phyloP scores from a whole-genome alignment of 495 filamentous ascomycete genomes.

The Copromyces sp. region DNA sequence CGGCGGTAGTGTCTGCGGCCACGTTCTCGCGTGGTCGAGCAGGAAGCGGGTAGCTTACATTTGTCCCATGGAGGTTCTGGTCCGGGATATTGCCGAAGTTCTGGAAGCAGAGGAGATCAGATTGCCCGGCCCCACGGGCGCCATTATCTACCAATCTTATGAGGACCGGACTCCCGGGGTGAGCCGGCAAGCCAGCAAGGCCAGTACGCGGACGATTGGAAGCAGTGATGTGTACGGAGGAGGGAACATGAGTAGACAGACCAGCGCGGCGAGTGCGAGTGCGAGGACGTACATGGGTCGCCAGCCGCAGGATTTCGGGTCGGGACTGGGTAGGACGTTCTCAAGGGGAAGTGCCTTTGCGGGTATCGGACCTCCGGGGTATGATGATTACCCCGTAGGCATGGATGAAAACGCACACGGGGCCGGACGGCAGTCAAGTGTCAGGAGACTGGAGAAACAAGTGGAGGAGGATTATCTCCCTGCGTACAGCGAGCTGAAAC shows the following conservation, averaged over 20 bases:
- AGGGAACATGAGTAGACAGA: neutral
- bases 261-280: neutral
- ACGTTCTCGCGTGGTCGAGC: slow-evolving; percentile 78
- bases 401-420: neutral
- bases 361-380: neutral
- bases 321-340: neutral
- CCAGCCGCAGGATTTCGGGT: neutral
- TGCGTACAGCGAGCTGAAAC: neutral
- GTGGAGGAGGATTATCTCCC: neutral
- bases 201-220: neutral
- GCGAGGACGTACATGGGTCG: neutral
- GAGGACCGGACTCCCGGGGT: neutral
- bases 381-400: neutral
- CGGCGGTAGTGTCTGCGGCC: slow-evolving; percentile 72
- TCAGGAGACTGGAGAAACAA: neutral
- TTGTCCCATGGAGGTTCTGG: slow-evolving; percentile 83
- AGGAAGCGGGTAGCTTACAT: slow-evolving; percentile 74
- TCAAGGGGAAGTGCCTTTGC: neutral
- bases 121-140: slow-evolving; percentile 37
- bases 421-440: neutral
- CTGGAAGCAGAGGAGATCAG: slow-evolving; percentile 47
- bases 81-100: slow-evolving; percentile 73
- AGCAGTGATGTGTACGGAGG: neutral
- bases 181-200: neutral
- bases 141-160: slow-evolving; percentile 5